Evolutionary conservation across 495 filamentous ascomycete species (phyloP), one percentile per base, ranked within the genome.

Genomic region (Talaromyces stipitatus): DNA sequence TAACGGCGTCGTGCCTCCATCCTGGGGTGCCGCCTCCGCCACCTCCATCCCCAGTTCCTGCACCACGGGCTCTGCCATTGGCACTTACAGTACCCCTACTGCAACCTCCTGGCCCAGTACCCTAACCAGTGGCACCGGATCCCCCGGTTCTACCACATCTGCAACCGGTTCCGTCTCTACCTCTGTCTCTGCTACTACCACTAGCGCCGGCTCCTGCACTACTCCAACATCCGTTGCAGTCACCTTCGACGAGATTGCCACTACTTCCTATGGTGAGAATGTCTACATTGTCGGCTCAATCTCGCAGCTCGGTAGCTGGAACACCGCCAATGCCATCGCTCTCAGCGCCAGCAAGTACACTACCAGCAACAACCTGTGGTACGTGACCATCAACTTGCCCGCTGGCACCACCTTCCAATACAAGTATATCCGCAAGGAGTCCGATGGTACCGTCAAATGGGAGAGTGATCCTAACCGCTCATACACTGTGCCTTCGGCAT

Each of bases 371-470:
- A 80, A 80, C 2, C 55, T 85, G 9, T 89, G 86, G 86, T 76
- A 56, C 45, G 78, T 66, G 1, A 79, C 78, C 0, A 59, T 86
- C 4, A 66, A 63, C 2, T 60, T 89, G 2, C 65, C 76, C 0
- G 76, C 77, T 0, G 84, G 85, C 1, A 68, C 71, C 43, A 62
- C 59, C 6, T 73, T 90, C 27, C 59, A 84, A 66, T 90, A 89
- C 63, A 90, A 90, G 71, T 91, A 81, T 61, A 81, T 90, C 57
- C 77, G 78, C 7, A 71, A 84, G 30, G 70, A 74, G 48, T 64
- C 69, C 2, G 76, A 82, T 63, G 80, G 83, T 3, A 64, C 66
- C 2, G 72, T 87, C 1, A 68, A 60, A 18, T 89, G 85, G 86
- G 85, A 89, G 67, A 72, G 75, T 28, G 82, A 85, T 64, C 78